Conservation (phyloP, 2,329 filamentous ascomycete species). For the Fusarium nematophilum region DNA sequence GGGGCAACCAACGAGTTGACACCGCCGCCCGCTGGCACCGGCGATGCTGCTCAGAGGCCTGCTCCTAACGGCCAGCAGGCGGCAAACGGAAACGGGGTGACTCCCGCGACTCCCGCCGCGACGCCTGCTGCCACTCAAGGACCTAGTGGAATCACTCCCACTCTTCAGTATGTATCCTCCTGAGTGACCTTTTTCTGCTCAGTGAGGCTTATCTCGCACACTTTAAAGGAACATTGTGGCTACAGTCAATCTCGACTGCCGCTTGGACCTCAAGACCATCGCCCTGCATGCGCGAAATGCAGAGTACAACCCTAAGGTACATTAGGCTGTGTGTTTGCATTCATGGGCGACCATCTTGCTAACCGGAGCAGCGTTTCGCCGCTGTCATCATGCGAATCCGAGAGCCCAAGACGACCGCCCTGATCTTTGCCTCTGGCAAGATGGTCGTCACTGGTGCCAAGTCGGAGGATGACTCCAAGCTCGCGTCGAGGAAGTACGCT, state of each 20-base stretch:
- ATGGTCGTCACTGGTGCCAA: slow-evolving; percentile 99
- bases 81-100: slow-evolving; percentile 80
- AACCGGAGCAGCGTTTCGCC: slow-evolving; percentile 83
- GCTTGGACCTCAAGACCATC: slow-evolving; percentile 98
- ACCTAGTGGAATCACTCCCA: slow-evolving; percentile 90
- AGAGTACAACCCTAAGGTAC: slow-evolving; percentile 98
- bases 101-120: slow-evolving; percentile 89
- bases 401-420: slow-evolving; percentile 96
- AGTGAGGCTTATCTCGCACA: slow-evolving; percentile 64
- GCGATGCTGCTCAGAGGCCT: slow-evolving; percentile 59
- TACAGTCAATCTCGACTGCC: slow-evolving; percentile 97
- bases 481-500: slow-evolving; percentile 96
- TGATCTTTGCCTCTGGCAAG: slow-evolving; percentile 98
- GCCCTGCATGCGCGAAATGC: slow-evolving; percentile 97
- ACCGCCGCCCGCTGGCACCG: slow-evolving; percentile 76
- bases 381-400: slow-evolving; percentile 99
- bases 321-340: slow-evolving; percentile 46
- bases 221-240: slow-evolving; percentile 94
- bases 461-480: slow-evolving; percentile 96
- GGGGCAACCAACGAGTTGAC: slow-evolving; percentile 85
- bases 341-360: slow-evolving; percentile 41
- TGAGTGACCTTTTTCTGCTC: slow-evolving; percentile 49
- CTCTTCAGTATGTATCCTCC: slow-evolving; percentile 89
- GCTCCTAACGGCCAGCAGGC: slow-evolving; percentile 63
- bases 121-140: slow-evolving; percentile 86